These are phyloP conservation scores for Chenopodium berlandieri DNA, from an alignment of 148 eudicot species.

Conservation along the genomic window DNA sequence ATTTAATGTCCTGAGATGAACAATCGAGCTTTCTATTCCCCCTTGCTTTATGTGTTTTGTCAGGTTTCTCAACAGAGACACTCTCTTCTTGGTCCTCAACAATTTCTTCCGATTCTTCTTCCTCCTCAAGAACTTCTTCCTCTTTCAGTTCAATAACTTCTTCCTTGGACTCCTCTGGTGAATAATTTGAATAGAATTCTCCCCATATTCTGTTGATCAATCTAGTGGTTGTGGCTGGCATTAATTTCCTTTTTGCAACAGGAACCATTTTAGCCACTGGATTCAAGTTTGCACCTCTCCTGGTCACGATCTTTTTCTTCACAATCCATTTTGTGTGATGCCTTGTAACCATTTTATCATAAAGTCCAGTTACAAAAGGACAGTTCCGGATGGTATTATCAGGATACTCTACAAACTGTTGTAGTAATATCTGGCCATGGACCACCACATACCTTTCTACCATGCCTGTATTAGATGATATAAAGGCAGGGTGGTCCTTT, in stretches of 20 bases:
- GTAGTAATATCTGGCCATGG: constrained; percentile 89
- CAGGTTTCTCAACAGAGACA: constrained; percentile 30
- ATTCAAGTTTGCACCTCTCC: constrained; percentile 61
- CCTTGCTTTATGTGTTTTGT: constrained; percentile 28
- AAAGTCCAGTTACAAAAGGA: constrained; percentile 72
- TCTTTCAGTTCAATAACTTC: constrained; percentile 41
- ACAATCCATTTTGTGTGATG: constrained; percentile 94
- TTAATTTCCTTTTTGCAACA: constrained; percentile 62
- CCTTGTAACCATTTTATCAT: constrained; percentile 69
- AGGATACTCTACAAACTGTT: constrained; percentile 91
- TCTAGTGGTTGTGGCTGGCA: constrained; percentile 93
- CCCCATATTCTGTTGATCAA: constrained; percentile 98
- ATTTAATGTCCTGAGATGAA: constrained; percentile 42
- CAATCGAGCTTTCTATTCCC: constrained; percentile 41
- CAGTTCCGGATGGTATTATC: constrained; percentile 65
- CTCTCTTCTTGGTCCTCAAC: constrained; percentile 41
- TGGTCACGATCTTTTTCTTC: constrained; percentile 65
- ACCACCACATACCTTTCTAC: constrained; percentile 87
- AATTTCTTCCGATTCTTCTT: constrained; percentile 56
- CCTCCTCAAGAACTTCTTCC: constrained; percentile 64
- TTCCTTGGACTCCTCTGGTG: constrained; percentile 64
- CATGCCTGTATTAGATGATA: constrained; percentile 54
- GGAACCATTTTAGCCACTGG: constrained; percentile 77
- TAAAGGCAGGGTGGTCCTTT: constrained; percentile 68
- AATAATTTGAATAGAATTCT: constrained; percentile 77